A percentile compares a stretch with the other conserved stretches of the same genome.
These are phyloP conservation scores for Golubevia pallescens DNA, from an alignment of 1,284 basidiomycete genomes.

Conservation along the genomic window DNA sequence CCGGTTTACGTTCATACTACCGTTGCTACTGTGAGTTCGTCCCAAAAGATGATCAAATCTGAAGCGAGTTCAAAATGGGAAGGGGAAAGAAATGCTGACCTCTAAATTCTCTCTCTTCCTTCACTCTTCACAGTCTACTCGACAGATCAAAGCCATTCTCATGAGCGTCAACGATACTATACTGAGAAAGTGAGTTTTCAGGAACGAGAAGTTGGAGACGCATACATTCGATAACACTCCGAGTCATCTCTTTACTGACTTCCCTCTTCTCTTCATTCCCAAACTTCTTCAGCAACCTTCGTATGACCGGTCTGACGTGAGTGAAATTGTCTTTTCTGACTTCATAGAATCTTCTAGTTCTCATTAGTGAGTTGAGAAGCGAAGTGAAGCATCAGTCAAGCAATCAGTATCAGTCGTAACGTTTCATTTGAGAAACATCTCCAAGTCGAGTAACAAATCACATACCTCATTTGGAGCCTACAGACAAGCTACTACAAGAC, in stretches of 20 bases:
- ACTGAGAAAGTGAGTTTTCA: constrained; percentile 18
- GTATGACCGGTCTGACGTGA: neutral
- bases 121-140: constrained; percentile 9
- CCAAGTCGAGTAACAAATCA: too few species aligned
- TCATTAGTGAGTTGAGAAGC: too few species aligned
- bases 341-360: too few species aligned
- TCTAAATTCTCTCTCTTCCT: neutral
- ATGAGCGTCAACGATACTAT: constrained; percentile 38
- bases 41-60: too few species aligned
- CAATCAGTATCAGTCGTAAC: too few species aligned
- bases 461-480: too few species aligned
- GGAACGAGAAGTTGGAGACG: too few species aligned
- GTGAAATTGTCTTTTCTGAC: neutral
- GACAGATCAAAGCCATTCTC: constrained; percentile 34
- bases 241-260: neutral
- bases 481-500: too few species aligned
- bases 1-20: constrained; percentile 42
- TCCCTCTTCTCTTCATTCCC: neutral
- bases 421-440: too few species aligned
- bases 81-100: neutral
- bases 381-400: too few species aligned
- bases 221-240: neutral
- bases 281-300: constrained; percentile 3
- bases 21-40: constrained; percentile 21
- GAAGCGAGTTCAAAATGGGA: too few species aligned